Conservation (phyloP, 805 yeast species). For the Lipomyces kockii region DNA sequence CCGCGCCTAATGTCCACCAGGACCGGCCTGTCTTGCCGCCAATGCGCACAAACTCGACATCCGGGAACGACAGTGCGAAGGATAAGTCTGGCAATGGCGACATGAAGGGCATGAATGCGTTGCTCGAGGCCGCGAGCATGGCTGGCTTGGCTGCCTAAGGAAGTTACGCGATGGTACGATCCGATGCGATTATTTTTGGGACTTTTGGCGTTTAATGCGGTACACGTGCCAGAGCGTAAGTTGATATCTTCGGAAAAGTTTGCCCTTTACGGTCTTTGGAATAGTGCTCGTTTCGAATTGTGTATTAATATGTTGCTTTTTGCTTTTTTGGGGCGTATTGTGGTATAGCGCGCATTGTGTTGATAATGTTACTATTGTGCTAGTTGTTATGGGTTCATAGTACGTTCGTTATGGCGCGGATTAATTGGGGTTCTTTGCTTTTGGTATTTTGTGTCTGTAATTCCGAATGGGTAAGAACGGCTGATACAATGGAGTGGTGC, state of each 20-base stretch:
- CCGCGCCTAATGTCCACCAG: background rate
- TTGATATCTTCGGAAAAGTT: background rate
- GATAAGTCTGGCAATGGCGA: background rate
- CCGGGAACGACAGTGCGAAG: background rate
- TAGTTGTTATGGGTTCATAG: background rate
- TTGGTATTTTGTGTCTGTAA: background rate
- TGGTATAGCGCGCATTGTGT: background rate
- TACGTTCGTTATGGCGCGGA: background rate
- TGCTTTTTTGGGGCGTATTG: background rate
- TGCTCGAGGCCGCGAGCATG: slow-evolving; percentile 33
- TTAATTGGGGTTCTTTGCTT: background rate
- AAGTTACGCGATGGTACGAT: background rate
- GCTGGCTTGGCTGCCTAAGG: slow-evolving; percentile 6
- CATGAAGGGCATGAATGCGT: slow-evolving; percentile 27
- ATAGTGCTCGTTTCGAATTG: background rate
- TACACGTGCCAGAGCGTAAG: background rate
- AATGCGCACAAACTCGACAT: slow-evolving; percentile 9
- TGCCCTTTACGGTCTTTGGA: background rate
- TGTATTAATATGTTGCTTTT: background rate
- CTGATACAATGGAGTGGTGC: background rate
- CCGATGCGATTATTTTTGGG: background rate
- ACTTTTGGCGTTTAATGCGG: background rate
- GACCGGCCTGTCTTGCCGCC: slow-evolving; percentile 13
- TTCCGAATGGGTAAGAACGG: background rate
- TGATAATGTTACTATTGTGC: background rate